phyloP scores from a whole-genome alignment of 2,329 filamentous ascomycete species.

The Venturia nashicola region DNA sequence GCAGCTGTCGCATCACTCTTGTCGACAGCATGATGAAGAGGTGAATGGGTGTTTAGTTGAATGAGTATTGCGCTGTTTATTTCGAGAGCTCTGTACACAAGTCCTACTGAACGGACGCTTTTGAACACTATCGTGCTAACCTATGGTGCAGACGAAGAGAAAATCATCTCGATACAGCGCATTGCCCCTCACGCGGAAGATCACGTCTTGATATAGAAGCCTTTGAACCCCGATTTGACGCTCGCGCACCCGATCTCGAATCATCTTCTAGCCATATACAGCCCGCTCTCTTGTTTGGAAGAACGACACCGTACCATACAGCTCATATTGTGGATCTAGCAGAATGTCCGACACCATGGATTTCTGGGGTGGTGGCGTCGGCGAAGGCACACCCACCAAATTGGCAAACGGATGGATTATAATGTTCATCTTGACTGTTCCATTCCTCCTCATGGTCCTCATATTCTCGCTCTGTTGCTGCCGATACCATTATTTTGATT shows the following conservation, averaged over 20 bases:
- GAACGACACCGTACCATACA: neutral
- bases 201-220: too few species aligned
- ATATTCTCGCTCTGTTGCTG: neutral
- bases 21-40: too few species aligned
- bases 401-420: neutral
- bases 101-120: too few species aligned
- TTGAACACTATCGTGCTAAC: too few species aligned
- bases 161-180: too few species aligned
- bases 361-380: neutral
- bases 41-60: neutral
- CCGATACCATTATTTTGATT: neutral
- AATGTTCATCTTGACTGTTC: neutral
- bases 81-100: neutral
- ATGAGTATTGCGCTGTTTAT: neutral
- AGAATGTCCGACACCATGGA: neutral
- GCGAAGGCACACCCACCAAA: neutral
- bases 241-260: too few species aligned
- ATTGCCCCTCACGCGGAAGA: too few species aligned
- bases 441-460: neutral
- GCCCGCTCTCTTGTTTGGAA: neutral
- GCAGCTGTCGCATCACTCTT: too few species aligned
- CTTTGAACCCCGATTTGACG: too few species aligned
- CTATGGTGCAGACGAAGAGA: too few species aligned
- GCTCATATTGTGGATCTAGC: neutral
- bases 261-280: too few species aligned